A percentile compares a stretch with the other conserved stretches of the same genome.
These are phyloP conservation scores for Paragyromitra xinjiangensis DNA, from an alignment of 495 filamentous ascomycete genomes.

Conservation along the genomic window DNA sequence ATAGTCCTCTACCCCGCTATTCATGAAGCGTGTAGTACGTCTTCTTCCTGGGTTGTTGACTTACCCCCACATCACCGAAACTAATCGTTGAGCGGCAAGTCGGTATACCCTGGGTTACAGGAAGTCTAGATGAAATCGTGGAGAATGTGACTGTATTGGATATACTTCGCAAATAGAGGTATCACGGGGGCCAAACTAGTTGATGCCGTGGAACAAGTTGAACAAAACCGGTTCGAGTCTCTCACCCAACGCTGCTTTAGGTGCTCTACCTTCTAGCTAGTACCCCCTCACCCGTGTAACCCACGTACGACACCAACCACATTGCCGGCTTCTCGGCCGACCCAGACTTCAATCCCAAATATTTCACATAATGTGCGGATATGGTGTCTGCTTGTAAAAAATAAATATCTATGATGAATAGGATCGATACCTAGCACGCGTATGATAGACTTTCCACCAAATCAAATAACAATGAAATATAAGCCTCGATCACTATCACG, in stretches of 20 bases:
- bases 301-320: background rate
- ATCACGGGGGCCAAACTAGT: constrained; percentile 4
- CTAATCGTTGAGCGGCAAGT: background rate
- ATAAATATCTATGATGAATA: background rate
- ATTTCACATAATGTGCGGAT: background rate
- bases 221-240: background rate
- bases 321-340: background rate
- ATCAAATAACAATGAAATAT: background rate
- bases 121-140: background rate
- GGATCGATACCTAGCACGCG: background rate
- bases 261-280: background rate
- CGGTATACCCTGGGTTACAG: background rate
- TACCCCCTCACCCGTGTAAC: background rate
- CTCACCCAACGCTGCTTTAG: background rate
- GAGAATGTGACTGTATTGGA: background rate
- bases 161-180: background rate
- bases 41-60: background rate
- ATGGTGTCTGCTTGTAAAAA: background rate
- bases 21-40: background rate
- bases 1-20: constrained; percentile 1
- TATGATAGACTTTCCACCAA: background rate
- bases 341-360: background rate
- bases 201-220: constrained; percentile 15
- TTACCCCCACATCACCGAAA: background rate
- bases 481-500: background rate